These are phyloP conservation scores for Salvia miltiorrhiza DNA, from an alignment of 257 asterid species.

Conservation along the genomic window DNA sequence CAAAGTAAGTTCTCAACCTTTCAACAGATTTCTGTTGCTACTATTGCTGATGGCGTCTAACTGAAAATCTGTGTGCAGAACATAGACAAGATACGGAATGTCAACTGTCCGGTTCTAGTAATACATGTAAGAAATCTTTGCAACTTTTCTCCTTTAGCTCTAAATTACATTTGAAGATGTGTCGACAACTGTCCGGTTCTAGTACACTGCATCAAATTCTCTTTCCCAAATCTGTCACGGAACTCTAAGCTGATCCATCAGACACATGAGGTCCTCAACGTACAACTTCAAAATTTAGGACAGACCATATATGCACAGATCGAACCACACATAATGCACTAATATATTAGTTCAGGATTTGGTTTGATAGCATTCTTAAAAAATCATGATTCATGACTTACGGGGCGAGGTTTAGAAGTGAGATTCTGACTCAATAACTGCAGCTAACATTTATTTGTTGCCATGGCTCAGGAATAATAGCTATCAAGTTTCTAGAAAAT, in stretches of 20 bases:
- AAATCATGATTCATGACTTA: background rate
- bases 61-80: slow-evolving; percentile 51
- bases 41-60: slow-evolving; percentile 15
- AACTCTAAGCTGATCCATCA: background rate
- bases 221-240: no score
- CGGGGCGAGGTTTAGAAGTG: background rate
- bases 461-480: background rate
- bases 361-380: background rate
- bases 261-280: background rate
- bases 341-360: background rate
- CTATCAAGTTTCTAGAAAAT: background rate
- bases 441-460: background rate
- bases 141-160: slow-evolving; percentile 11
- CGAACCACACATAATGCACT: background rate
- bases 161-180: background rate
- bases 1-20: slow-evolving; percentile 49
- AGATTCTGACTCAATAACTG: background rate
- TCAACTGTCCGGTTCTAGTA: slow-evolving; percentile 88
- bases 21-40: background rate
- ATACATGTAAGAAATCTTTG: slow-evolving; percentile 74
- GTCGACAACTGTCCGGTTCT: no score
- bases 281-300: background rate
- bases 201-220: no score
- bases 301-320: background rate
- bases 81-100: slow-evolving; percentile 84